Evolutionary conservation across 2,329 filamentous ascomycete genomes (phyloP).

Genomic region (Microsporum canis): DNA sequence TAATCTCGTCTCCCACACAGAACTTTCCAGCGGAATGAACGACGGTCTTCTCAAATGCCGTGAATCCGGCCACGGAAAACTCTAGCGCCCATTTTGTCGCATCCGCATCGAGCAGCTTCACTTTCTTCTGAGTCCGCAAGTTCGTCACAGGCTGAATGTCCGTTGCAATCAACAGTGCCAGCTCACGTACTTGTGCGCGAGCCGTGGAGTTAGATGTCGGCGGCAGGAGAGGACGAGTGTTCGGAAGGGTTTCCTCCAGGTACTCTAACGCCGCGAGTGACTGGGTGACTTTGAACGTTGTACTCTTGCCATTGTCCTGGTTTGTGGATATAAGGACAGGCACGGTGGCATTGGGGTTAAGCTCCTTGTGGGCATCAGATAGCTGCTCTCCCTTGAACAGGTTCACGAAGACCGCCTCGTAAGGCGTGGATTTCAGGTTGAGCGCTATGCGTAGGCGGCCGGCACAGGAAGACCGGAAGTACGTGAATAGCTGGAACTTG

Average conservation of each 20-base stretch:
- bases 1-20: conserved; percentile 46
- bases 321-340: conserved; percentile 39
- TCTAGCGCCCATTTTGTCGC: conserved; percentile 42
- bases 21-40: conserved; percentile 37
- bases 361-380: conserved; percentile 33
- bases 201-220: conserved; percentile 25
- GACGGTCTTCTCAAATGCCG: conserved; percentile 43
- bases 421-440: conserved; percentile 43
- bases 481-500: conserved; percentile 41
- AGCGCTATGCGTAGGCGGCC: conserved; percentile 51
- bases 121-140: conserved; percentile 40
- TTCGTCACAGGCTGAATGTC: conserved; percentile 54
- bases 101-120: conserved; percentile 33
- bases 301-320: conserved; percentile 11
- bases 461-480: conserved; percentile 53
- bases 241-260: conserved; percentile 45
- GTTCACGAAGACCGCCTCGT: conserved; percentile 41
- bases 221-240: conserved; percentile 37
- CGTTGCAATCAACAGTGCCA: conserved; percentile 44
- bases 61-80: conserved; percentile 43
- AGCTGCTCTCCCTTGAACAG: conserved; percentile 45
- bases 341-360: conserved; percentile 46
- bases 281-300: conserved; percentile 40
- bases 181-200: conserved; percentile 43
- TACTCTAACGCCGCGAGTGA: conserved; percentile 52